Evolutionary conservation across 164 flowering plant genomes (phyloP), one percentile per base, ranked within the genome.

Genomic region (Chimonanthus salicifolius): DNA sequence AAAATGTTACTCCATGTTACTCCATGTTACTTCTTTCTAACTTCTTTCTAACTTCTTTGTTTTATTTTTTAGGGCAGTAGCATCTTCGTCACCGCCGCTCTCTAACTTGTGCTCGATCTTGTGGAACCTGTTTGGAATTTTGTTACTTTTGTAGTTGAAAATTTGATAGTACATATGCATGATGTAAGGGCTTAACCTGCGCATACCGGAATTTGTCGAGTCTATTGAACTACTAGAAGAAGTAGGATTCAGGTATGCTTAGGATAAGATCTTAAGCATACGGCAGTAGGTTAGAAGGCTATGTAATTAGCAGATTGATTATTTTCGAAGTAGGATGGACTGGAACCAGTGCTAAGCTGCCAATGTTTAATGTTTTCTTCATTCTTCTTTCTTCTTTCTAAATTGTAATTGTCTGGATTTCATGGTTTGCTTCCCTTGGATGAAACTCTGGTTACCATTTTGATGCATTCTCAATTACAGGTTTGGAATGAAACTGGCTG

Each of bases 91-190:
- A 15, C 62, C 79, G 33, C 67, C 77, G 13, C 62, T 77, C 20
- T 47, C 49, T n/a, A 60, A 18, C 67, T 67, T 76, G 44, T 64
- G 74, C 75, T 70, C 64, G 46, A 43, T 48, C 8, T 65, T 78
- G 83, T 81, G 78, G 84, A 72, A 68, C 70, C 44, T 80, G 73
- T 76, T 74, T 6, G 83, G 74, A 9, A 45, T 77, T 54, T 16
- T 82, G 58, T 51, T 86, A 66, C 80, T 86, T 76, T 75, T 85
- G 78, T 81, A 74, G 77, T 68, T 64, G 71, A 73, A 44, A 46
- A 80, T 78, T 71, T 84, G 73, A 80, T 73, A 20, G 66, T 33
- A 9, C 10, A 4, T 43, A 44, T 3, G 10, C 66, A 8, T 63
- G 33, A 10, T 33, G 6, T 13, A 63, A 20, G 43, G 68, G 44